Evolutionary conservation across 192 early-diverging fungal species (phyloP).

Genomic region (Entophlyctis luteolus): DNA sequence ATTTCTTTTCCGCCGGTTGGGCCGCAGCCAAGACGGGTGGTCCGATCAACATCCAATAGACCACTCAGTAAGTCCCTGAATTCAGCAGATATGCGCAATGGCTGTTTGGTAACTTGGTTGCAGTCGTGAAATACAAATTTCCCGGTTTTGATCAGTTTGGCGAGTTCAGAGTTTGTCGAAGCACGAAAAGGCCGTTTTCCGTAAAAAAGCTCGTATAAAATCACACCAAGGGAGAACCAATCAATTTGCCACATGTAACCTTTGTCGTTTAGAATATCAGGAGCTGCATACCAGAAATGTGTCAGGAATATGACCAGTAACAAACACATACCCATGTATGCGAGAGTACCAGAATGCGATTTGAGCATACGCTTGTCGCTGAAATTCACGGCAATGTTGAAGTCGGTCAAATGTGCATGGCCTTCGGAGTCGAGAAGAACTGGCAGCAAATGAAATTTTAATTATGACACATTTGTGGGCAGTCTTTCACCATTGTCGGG

Average conservation of each 20-base stretch:
- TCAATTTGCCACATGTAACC: conserved; percentile 58
- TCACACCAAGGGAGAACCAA: conserved; percentile 93
- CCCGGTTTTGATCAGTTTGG: conserved; percentile 55
- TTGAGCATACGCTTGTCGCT: conserved; percentile 41
- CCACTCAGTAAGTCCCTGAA: conserved; percentile 32
- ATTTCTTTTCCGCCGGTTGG: conserved; percentile 60
- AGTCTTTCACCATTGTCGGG: conserved; percentile 31
- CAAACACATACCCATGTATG: too few species aligned
- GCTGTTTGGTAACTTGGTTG: conserved; percentile 30
- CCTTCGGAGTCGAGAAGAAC: conserved; percentile 45
- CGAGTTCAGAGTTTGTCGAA: conserved; percentile 57
- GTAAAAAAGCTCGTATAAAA: conserved; percentile 85
- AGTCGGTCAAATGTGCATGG: conserved; percentile 53
- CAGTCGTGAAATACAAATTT: conserved; percentile 56
- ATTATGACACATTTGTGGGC: too few species aligned
- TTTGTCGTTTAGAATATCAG: conserved; percentile 33
- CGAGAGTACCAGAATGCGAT: conserved; percentile 81
- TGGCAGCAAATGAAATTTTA: too few species aligned
- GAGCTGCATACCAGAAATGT: too few species aligned
- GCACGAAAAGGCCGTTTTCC: conserved; percentile 69
- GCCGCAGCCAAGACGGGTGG: conserved; percentile 71
- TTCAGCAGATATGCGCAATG: conserved; percentile 7
- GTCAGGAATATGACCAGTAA: too few species aligned
- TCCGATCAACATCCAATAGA: conserved; percentile 69
- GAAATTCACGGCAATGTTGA: conserved; percentile 53